Base-by-base conservation (phyloP, 208 protist species). In the Endotrypanum monterogeii region DNA sequence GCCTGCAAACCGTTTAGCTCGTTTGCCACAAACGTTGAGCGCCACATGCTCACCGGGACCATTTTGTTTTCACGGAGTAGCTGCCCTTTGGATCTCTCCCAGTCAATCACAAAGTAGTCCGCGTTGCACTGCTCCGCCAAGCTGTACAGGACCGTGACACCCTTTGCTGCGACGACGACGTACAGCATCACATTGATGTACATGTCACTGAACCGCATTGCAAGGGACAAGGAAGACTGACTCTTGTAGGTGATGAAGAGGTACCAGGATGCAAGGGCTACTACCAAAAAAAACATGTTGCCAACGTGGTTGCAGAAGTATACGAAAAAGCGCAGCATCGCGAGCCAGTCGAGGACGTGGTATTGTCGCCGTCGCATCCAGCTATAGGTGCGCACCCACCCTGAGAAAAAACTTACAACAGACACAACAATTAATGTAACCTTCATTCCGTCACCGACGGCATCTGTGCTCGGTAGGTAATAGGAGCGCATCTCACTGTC, bases 61-160 rank as follows among this genome's bases (percentile, higher is more conserved):
- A 93, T 70, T 37, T 92, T 90, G 78, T 94, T 94, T 68, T 95
- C 93, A n/a, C 86, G 86, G 55, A 94, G 82, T n/a, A 94, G 79
- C 69, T 95, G 86, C 25, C 91, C 91, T 67, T 94, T 94, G 73
- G 88, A 89, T 25, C 87, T 74, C 71, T 97, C 91, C 93, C 91
- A 97, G 76, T 97, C 93, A 32, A 97, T 88, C n/a, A 96, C 79
- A 73, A 96, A 96, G 78, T 94, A 92, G 62, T 94, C 87, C 0
- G 89, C 87, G 76, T 93, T 96, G 77, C 91, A 96, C 77, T 97
- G 93, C 78, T 96, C 91, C 14, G 82, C 76, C 20, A 97, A 70
- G 9, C 69, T 60, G 79, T 94, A 96, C 20, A 92, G 44, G 25
- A 96, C 86, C 37, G 71, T 68, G n/a, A 96, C 76, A 9, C 60